Conservation (phyloP, 2,329 filamentous ascomycete species). For the Biscogniauxia sp. region DNA sequence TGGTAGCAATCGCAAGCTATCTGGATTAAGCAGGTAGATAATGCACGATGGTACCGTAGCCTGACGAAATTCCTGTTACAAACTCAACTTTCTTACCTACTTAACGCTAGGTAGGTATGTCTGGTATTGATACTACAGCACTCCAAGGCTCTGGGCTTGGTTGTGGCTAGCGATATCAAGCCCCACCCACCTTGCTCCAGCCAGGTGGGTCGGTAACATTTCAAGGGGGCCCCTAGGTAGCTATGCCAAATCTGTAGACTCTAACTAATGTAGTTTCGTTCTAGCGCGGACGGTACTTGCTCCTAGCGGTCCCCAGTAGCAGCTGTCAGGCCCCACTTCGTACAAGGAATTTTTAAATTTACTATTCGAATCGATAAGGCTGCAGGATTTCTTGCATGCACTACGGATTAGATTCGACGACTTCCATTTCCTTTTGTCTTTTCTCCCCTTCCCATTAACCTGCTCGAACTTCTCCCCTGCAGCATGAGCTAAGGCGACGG, state of each 20-base stretch:
- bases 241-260: no score
- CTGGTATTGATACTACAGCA: no score
- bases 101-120: no score
- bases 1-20: background rate
- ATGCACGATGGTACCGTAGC: no score
- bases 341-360: background rate
- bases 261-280: background rate
- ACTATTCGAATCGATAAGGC: background rate
- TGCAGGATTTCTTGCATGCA: background rate
- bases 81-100: background rate
- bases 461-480: background rate
- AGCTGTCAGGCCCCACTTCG: background rate
- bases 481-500: background rate
- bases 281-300: background rate
- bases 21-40: background rate
- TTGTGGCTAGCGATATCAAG: no score
- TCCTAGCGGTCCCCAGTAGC: background rate
- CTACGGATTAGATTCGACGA: background rate
- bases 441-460: background rate
- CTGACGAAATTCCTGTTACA: no score
- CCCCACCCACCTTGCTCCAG: no score
- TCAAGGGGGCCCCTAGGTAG: background rate
- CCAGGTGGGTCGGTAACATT: no score
- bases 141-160: no score
- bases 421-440: background rate